These are phyloP conservation scores for Prunus davidiana DNA, from an alignment of 306 rosid species.

Conservation along the genomic window DNA sequence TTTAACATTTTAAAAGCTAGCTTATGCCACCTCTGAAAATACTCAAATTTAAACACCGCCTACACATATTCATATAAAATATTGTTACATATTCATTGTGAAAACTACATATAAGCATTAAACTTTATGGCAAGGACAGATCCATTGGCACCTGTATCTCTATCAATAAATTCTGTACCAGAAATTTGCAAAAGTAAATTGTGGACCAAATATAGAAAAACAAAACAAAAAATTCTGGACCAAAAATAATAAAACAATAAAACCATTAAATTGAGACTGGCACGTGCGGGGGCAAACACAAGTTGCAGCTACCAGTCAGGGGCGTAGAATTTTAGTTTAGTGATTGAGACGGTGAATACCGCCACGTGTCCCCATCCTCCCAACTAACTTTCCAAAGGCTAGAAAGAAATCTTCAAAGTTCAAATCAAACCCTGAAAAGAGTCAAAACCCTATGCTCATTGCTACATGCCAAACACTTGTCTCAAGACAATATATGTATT, in stretches of 20 bases:
- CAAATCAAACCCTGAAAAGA: background rate
- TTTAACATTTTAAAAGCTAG: no score
- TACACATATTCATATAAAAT: no score
- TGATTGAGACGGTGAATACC: background rate
- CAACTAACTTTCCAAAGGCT: slow-evolving; percentile 31
- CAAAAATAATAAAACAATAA: background rate
- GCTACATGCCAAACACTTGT: slow-evolving; percentile 7
- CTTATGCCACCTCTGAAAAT: no score
- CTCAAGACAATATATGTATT: background rate
- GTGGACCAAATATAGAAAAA: no score
- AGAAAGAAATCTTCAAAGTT: slow-evolving; percentile 4
- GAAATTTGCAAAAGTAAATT: no score
- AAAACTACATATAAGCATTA: no score
- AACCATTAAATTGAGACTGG: background rate
- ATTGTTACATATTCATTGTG: no score
- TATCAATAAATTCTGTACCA: no score
- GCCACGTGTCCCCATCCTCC: slow-evolving; percentile 15
- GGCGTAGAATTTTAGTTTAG: slow-evolving; percentile 13
- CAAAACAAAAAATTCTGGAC: background rate
- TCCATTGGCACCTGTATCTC: no score
- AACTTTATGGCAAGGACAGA: no score
- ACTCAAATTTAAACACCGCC: no score
- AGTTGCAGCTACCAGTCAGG: slow-evolving; percentile 27
- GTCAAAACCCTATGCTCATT: background rate
- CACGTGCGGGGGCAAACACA: slow-evolving; percentile 6